Percentiles rank a stretch among this genome's conserved stretches.
Evolutionary conservation across 345 rosid genomes (phyloP).

Genomic region (Eucalyptus camaldulensis): DNA sequence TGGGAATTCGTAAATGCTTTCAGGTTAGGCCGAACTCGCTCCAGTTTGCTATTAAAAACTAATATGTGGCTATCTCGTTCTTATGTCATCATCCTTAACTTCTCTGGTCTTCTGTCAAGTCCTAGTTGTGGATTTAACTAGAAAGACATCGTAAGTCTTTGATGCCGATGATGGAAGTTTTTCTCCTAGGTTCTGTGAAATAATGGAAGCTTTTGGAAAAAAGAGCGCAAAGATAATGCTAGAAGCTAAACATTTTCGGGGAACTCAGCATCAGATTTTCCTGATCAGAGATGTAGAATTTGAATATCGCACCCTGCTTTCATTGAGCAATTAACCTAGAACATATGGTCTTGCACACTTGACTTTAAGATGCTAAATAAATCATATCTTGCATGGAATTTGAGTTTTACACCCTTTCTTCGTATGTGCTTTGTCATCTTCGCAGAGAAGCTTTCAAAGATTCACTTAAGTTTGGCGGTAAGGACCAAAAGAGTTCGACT

Average conservation of each 20-base stretch:
- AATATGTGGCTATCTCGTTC: not conserved
- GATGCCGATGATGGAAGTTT: not conserved
- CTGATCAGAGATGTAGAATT: not conserved
- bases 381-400: not conserved
- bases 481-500: constrained; percentile 11
- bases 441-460: not conserved
- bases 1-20: constrained; percentile 16
- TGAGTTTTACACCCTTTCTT: not conserved
- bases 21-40: not conserved
- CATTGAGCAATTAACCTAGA: not conserved
- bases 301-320: not conserved
- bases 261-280: not conserved
- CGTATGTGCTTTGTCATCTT: not conserved
- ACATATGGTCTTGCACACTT: not conserved
- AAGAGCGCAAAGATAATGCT: not conserved
- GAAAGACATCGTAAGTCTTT: not conserved
- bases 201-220: not conserved
- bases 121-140: not conserved
- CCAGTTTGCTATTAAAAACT: not conserved
- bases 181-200: not conserved
- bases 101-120: not conserved
- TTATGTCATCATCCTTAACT: not conserved
- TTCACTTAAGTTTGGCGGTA: constrained; percentile 24
- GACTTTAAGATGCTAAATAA: not conserved
- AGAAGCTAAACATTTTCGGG: not conserved